Evolutionary conservation across 1,284 basidiomycete species (phyloP).

Genomic region (Phlebopus sp.): DNA sequence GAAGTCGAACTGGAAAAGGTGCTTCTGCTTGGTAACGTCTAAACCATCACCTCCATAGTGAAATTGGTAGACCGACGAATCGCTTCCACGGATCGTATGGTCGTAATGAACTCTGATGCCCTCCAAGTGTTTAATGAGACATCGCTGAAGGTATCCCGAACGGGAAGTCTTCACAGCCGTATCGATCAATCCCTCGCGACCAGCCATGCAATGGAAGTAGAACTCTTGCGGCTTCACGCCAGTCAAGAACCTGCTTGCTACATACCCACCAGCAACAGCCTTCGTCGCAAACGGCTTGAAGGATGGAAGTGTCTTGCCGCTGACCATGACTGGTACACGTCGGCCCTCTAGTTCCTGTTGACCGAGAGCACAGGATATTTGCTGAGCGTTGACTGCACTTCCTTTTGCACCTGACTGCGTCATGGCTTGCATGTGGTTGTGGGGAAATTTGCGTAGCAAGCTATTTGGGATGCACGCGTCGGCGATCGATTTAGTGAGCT

Average conservation of each 20-base stretch:
- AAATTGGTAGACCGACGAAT: conserved; percentile 94
- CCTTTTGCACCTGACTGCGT: conserved; percentile 98
- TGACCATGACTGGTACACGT: conserved; percentile 98
- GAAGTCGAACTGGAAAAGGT: conserved; percentile 91
- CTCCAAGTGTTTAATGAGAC: conserved; percentile 98
- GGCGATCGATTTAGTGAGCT: conserved; percentile 88
- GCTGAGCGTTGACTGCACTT: conserved; percentile 94
- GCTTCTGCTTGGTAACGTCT: conserved; percentile 95
- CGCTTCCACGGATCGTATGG: conserved; percentile 95
- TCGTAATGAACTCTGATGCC: conserved; percentile 97
- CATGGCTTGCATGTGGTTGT: conserved; percentile 99
- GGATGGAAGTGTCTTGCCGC: conserved; percentile 96
- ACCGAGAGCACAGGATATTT: conserved; percentile 96
- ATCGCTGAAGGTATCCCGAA: conserved; percentile 97
- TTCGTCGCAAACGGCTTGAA: conserved; percentile 98
- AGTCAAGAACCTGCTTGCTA: conserved; percentile 98
- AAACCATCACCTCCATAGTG: conserved; percentile 96
- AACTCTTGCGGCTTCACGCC: conserved; percentile 99
- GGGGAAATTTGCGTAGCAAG: conserved; percentile 90
- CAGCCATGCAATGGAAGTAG: conserved; percentile 99
- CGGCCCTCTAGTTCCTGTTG: conserved; percentile 98
- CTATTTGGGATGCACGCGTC: conserved; percentile 89
- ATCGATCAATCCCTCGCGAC: conserved; percentile 97
- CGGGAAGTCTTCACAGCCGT: conserved; percentile 99
- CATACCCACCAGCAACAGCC: conserved; percentile 98